phyloP scores from a whole-genome alignment of 306 rosid genomes.

The Vigna nakashimae region DNA sequence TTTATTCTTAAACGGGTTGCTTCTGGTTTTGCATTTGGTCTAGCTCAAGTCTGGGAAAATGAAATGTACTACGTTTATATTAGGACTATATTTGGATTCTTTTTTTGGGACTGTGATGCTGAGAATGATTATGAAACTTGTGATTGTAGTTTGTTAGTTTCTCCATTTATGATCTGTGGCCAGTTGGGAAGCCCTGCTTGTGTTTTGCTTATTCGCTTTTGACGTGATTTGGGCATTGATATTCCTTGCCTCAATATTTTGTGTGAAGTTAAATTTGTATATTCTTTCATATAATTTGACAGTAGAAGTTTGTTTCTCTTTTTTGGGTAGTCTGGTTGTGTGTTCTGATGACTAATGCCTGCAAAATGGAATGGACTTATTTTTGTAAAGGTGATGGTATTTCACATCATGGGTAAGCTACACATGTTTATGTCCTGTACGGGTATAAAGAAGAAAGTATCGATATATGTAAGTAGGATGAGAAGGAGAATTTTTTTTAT shows the following conservation, averaged over 20 bases:
- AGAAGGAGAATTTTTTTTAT: neutral
- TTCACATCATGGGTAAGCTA: conserved; percentile 4
- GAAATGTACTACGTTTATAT: conserved; percentile 18
- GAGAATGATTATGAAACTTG: conserved; percentile 29
- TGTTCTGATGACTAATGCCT: neutral
- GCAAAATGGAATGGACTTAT: neutral
- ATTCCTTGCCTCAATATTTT: neutral
- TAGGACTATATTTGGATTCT: neutral
- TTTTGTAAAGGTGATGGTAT: neutral
- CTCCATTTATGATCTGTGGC: neutral
- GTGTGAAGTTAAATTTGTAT: conserved; percentile 1
- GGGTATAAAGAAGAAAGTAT: neutral
- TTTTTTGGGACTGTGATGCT: neutral
- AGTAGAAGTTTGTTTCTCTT: neutral
- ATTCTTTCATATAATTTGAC: neutral
- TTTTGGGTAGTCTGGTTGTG: conserved; percentile 6
- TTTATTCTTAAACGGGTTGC: conserved; percentile 22
- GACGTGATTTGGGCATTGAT: conserved; percentile 10
- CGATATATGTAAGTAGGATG: neutral
- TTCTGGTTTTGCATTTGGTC: conserved; percentile 34
- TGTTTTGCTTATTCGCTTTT: conserved; percentile 2
- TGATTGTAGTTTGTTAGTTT: conserved; percentile 25
- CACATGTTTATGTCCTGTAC: neutral
- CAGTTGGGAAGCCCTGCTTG: conserved; percentile 5
- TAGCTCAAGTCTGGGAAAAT: conserved; percentile 15